Conservation (phyloP, 2,329 filamentous ascomycete species). For the Periconia sp. region DNA sequence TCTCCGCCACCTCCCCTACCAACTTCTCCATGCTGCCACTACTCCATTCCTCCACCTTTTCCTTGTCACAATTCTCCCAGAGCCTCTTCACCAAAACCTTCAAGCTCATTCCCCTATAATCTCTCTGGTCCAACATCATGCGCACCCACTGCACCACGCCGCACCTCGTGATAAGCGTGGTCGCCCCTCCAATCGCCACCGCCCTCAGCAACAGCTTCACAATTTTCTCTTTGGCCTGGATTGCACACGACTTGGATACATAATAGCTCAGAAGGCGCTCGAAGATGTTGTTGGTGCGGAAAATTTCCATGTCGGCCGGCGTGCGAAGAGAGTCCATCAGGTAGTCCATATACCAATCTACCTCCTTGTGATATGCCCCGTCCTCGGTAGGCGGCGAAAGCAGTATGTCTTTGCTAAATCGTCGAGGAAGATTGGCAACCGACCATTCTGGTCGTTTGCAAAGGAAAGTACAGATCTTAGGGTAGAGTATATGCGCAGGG, state of each 20-base stretch:
- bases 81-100: constrained; percentile 60
- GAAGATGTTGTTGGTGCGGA: constrained; percentile 65
- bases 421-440: constrained; percentile 55
- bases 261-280: constrained; percentile 74
- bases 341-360: constrained; percentile 73
- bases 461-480: constrained; percentile 83
- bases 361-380: constrained; percentile 67
- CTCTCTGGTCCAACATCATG: constrained; percentile 55
- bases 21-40: constrained; percentile 34
- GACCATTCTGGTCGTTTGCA: constrained; percentile 78
- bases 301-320: constrained; percentile 60
- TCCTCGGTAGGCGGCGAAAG: constrained; percentile 75
- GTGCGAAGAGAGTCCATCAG: constrained; percentile 68
- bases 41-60: constrained; percentile 69
- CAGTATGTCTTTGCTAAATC: constrained; percentile 70
- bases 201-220: constrained; percentile 65
- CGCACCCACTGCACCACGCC: constrained; percentile 76
- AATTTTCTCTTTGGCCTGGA: constrained; percentile 64
- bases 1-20: constrained; percentile 5
- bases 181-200: constrained; percentile 71
- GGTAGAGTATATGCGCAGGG: constrained; percentile 80
- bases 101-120: constrained; percentile 54
- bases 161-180: constrained; percentile 76
- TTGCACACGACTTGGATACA: constrained; percentile 64
- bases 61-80: constrained; percentile 66